Evolutionary conservation across 805 yeast genomes (phyloP).

Genomic region (Suhomyces sp.): DNA sequence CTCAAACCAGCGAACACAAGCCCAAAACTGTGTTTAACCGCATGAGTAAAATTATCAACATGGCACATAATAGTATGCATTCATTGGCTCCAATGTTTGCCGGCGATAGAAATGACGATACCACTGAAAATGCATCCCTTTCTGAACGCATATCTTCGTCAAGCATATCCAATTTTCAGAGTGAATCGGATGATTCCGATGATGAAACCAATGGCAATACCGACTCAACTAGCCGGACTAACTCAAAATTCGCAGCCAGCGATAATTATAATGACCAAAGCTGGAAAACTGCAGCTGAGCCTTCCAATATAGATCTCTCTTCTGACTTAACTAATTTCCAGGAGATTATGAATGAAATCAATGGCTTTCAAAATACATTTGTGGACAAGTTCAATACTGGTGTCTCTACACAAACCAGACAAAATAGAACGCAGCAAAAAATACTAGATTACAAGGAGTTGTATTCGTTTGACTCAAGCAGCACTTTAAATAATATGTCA

Average conservation of each 20-base stretch:
- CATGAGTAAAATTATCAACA: conserved; percentile 10
- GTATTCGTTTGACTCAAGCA: conserved; percentile 10
- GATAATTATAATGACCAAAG: too few species aligned
- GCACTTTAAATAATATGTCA: conserved; percentile 1
- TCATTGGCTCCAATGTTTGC: conserved; percentile 15
- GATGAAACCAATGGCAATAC: not conserved
- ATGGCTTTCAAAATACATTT: conserved; percentile 32
- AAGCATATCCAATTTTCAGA: conserved; percentile 17
- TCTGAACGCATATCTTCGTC: conserved; percentile 1
- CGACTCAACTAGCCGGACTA: conserved; percentile 1
- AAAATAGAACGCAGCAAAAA: conserved; percentile 35
- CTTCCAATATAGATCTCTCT: conserved; percentile 4
- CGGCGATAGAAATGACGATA: not conserved
- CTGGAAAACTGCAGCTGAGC: too few species aligned
- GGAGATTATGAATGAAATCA: conserved; percentile 25
- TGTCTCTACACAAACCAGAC: conserved; percentile 8
- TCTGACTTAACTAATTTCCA: conserved; percentile 8
- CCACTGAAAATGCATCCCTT: not conserved
- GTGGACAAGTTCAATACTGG: conserved; percentile 21
- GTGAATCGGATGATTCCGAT: conserved; percentile 18
- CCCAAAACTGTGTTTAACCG: conserved; percentile 1
- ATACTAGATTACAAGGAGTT: conserved; percentile 35
- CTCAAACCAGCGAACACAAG: too few species aligned
- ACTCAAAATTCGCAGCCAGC: conserved; percentile 1
- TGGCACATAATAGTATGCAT: conserved; percentile 18